phyloP scores from a whole-genome alignment of 768 basidiomycete genomes.

The Macrolepiota dolichaula region DNA sequence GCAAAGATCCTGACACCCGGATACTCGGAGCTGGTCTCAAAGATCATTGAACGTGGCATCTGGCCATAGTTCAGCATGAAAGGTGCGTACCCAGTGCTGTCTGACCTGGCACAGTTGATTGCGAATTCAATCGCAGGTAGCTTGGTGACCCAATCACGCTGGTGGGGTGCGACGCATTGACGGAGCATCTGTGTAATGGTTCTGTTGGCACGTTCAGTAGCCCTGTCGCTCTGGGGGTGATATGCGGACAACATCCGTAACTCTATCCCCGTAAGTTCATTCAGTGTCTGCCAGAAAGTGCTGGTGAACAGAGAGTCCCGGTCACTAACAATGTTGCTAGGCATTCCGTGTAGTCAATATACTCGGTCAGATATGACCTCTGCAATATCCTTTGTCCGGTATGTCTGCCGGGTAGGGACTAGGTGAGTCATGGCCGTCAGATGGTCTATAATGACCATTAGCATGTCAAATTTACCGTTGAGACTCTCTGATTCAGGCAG shows the following conservation, averaged over 20 bases:
- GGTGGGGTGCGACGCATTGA: neutral
- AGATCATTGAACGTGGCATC: neutral
- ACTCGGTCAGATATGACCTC: constrained; percentile 10
- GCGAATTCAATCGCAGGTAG: constrained; percentile 14
- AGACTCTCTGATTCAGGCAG: constrained; percentile 16
- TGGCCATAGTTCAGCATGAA: no score
- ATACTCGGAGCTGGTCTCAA: neutral
- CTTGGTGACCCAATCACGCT: constrained; percentile 11
- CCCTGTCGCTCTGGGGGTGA: constrained; percentile 9
- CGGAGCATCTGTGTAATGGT: constrained; percentile 14
- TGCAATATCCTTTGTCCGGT: no score
- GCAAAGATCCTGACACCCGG: constrained; percentile 12
- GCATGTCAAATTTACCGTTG: no score
- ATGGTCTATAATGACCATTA: constrained; percentile 23
- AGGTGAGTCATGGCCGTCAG: constrained; percentile 14
- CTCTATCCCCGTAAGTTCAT: constrained; percentile 5
- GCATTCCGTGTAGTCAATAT: constrained; percentile 9
- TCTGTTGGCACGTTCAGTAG: constrained; percentile 10
- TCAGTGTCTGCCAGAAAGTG: constrained; percentile 10
- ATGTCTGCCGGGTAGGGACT: no score
- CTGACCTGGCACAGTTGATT: neutral
- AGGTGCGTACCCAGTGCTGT: no score
- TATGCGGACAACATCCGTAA: constrained; percentile 5
- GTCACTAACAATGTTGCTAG: constrained; percentile 3
- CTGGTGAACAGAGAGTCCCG: constrained; percentile 11